phyloP scores from a whole-genome alignment of 306 rosid genomes.

The Fragaria vesca region DNA sequence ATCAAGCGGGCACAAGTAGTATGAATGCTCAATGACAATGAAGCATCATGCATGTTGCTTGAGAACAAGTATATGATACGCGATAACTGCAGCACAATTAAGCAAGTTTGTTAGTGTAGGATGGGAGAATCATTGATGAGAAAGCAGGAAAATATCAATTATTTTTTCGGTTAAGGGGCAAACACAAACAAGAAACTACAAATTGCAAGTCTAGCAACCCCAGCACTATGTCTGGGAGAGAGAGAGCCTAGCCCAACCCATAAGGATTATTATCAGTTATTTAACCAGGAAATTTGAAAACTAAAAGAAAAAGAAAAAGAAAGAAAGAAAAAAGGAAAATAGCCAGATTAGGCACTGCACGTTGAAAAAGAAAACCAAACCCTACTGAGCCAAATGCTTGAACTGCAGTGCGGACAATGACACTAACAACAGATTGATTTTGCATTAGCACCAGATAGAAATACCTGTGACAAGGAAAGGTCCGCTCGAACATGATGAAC shows the following conservation, averaged over 20 bases:
- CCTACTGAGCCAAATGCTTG: not conserved
- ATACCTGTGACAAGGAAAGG: slow-evolving; percentile 86
- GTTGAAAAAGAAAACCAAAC: not conserved
- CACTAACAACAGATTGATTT: slow-evolving; percentile 2
- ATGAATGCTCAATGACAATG: slow-evolving; percentile 92
- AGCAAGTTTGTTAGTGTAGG: slow-evolving; percentile 23
- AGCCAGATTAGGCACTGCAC: not conserved
- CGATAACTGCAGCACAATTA: slow-evolving; percentile 68
- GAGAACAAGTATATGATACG: slow-evolving; percentile 96
- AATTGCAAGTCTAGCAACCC: not conserved
- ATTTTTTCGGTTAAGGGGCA: not conserved
- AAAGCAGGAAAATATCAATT: not conserved
- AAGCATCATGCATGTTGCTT: slow-evolving; percentile 98
- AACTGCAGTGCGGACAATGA: not conserved
- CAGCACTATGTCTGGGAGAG: not conserved
- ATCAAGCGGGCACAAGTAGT: slow-evolving; percentile 98
- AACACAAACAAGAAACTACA: not conserved
- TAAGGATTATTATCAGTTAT: not conserved
- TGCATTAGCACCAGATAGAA: slow-evolving; percentile 8
- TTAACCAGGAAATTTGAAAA: not conserved
- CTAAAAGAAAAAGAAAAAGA: not conserved
- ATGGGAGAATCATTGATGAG: not conserved
- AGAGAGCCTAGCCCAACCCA: not conserved
- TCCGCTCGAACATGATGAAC: slow-evolving; percentile 98
- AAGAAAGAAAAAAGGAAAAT: not conserved